phyloP scores from a whole-genome alignment of 306 rosid genomes.

The Begonia masoniana region DNA sequence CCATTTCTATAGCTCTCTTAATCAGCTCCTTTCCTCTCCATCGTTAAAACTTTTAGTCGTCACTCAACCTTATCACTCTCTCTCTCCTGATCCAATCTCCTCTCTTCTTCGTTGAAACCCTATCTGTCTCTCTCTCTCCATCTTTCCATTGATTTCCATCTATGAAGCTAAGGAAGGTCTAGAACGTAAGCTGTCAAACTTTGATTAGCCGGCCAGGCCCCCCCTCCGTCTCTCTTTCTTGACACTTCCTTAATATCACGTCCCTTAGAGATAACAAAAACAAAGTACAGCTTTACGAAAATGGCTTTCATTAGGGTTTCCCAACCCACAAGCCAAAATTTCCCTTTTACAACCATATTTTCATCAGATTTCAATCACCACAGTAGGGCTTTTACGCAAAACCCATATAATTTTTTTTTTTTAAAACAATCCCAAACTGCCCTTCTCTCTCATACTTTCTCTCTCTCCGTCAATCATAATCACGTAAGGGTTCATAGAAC shows the following conservation, averaged over 20 bases:
- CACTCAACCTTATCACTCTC: constrained; percentile 10
- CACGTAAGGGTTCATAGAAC: no score
- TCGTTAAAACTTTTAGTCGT: constrained; percentile 44
- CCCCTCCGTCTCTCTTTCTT: constrained; percentile 18
- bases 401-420: no score
- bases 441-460: no score
- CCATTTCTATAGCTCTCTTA: neutral
- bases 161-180: constrained; percentile 32
- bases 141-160: neutral
- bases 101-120: no score
- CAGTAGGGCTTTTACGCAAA: no score
- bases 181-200: constrained; percentile 49
- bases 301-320: constrained; percentile 29
- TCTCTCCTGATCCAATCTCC: neutral
- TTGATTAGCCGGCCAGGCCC: constrained; percentile 35
- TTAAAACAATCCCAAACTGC: no score
- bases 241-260: constrained; percentile 64
- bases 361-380: no score
- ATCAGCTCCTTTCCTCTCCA: constrained; percentile 13
- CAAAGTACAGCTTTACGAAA: constrained; percentile 11
- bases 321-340: no score
- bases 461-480: no score
- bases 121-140: no score
- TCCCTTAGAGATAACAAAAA: constrained; percentile 28
- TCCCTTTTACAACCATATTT: no score